Percentiles rank a stretch among this genome's conserved stretches.
These are phyloP conservation scores for Fusarium subtropicale DNA, from an alignment of 2,329 filamentous ascomycete genomes.

Conservation along the genomic window DNA sequence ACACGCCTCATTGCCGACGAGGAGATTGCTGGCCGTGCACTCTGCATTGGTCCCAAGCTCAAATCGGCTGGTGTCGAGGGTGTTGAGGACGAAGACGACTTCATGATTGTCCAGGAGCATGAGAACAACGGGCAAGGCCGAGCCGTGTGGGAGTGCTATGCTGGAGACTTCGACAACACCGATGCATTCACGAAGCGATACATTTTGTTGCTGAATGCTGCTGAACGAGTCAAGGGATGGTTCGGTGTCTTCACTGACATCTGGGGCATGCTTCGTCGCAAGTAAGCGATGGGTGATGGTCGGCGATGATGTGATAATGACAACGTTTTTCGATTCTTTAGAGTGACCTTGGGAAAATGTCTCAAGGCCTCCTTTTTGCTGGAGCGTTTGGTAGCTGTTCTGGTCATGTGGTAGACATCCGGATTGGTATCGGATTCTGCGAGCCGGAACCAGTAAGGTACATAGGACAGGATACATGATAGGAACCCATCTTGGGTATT, in stretches of 20 bases:
- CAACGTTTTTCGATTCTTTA: background rate
- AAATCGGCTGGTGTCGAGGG: constrained; percentile 36
- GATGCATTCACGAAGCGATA: constrained; percentile 68
- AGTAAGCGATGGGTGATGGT: constrained; percentile 15
- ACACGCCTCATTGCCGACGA: constrained; percentile 71
- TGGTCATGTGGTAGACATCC: background rate
- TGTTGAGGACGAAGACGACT: constrained; percentile 51
- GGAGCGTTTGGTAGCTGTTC: background rate
- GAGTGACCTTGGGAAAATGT: background rate
- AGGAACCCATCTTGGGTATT: background rate
- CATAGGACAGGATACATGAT: background rate
- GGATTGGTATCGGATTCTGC: background rate
- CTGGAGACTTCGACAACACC: constrained; percentile 66
- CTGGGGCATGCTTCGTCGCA: constrained; percentile 40
- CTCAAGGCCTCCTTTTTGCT: background rate
- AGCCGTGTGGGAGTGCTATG: constrained; percentile 71
- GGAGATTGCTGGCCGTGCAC: constrained; percentile 65
- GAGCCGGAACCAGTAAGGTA: background rate
- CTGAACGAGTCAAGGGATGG: constrained; percentile 65
- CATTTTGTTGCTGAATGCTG: constrained; percentile 64
- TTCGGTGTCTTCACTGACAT: constrained; percentile 56
- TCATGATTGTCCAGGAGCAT: constrained; percentile 46
- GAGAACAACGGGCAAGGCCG: constrained; percentile 55
- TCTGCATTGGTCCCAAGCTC: constrained; percentile 69
- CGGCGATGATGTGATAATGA: background rate